Evolutionary conservation across 345 rosid genomes (phyloP).

Genomic region (Eucalyptus curtisii): DNA sequence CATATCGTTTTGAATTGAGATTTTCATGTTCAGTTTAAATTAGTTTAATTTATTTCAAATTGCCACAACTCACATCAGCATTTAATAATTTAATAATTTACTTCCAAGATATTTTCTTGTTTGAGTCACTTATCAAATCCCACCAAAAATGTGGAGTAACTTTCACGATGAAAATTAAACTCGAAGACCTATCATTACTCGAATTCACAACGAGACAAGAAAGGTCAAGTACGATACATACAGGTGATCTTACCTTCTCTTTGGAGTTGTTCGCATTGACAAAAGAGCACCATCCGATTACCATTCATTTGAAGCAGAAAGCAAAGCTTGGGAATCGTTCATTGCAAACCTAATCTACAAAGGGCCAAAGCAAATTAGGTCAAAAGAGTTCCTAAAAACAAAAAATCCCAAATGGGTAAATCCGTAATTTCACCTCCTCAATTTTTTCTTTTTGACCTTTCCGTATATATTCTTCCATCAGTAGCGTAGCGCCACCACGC

Average conservation of each 20-base stretch:
- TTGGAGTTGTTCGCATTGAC: not conserved
- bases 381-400: not conserved
- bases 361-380: not conserved
- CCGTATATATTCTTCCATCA: not conserved
- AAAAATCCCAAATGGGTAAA: not conserved
- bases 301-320: not conserved
- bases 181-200: not conserved
- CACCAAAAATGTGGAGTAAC: rapidly evolving
- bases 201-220: not conserved
- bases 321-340: not conserved
- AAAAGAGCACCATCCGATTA: not conserved
- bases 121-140: not conserved
- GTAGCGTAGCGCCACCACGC: not conserved
- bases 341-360: not conserved
- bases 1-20: not conserved
- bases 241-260: not conserved
- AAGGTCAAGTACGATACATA: rapidly evolving
- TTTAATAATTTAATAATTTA: not conserved
- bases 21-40: not conserved
- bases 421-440: not conserved
- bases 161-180: not conserved
- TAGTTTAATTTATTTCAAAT: not conserved
- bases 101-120: not conserved
- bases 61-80: not conserved
- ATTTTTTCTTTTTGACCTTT: not conserved